phyloP scores from a whole-genome alignment of 108 stramenopile species.

The Phaeodactylum tricornutum region DNA sequence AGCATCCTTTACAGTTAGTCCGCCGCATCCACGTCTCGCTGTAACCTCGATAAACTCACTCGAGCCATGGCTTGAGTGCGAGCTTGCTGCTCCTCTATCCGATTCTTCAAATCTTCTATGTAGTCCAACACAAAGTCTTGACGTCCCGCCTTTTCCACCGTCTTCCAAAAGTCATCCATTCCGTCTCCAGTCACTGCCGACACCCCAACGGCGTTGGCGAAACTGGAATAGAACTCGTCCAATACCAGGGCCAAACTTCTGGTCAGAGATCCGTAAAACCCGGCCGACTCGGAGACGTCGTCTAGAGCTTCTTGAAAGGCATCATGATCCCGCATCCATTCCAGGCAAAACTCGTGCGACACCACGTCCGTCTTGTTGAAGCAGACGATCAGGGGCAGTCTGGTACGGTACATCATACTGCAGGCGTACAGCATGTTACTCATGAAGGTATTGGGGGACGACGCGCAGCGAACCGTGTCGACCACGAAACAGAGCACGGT shows the following conservation, averaged over 20 bases:
- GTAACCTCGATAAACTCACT: conserved; percentile 27
- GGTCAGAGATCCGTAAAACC: conserved; percentile 89
- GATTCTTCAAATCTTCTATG: conserved; percentile 72
- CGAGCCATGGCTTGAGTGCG: conserved; percentile 54
- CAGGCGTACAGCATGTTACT: conserved; percentile 99
- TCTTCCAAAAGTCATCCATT: conserved; percentile 81
- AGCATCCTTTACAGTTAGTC: too few species aligned
- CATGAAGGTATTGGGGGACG: conserved; percentile 97
- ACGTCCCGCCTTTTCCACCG: conserved; percentile 63
- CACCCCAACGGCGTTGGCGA: conserved; percentile 75
- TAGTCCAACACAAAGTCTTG: conserved; percentile 81
- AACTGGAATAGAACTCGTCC: conserved; percentile 95
- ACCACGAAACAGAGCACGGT: conserved; percentile 93
- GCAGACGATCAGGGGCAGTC: conserved; percentile 88
- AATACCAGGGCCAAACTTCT: conserved; percentile 87
- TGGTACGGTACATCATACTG: conserved; percentile 90
- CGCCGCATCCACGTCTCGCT: conserved; percentile 42
- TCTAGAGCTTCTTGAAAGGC: conserved; percentile 94
- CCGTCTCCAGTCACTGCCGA: conserved; percentile 93
- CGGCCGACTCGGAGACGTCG: conserved; percentile 37
- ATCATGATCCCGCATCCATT: conserved; percentile 99
- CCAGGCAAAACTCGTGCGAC: conserved; percentile 73
- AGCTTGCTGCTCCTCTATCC: conserved; percentile 76
- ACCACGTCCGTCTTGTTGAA: conserved; percentile 95
- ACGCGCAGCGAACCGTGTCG: conserved; percentile 91